Evolutionary conservation across 176 grass and related monocot genomes (phyloP), one percentile per base, ranked within the genome.

Genomic region (Aechmea fasciata): DNA sequence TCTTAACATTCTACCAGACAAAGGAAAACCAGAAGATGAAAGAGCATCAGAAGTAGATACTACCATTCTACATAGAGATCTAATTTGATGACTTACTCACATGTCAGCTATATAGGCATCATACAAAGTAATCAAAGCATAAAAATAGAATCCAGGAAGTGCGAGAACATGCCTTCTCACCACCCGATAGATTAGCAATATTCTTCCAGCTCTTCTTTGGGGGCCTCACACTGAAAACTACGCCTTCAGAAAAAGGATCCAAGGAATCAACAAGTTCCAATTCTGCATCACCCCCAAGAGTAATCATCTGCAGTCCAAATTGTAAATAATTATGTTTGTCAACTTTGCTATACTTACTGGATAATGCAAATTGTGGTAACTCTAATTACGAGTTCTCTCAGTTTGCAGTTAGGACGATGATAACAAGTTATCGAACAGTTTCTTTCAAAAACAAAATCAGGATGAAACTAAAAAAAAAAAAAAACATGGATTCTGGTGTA

Each of bases 121-220:
- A 22, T 19, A 61, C 20, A 20, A 9, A 61, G 55, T 61, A 61
- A 9, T 61, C 17, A 15, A 15, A 61, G 55, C 55, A 61, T 61
- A 61, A 18, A n/a, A 9, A 19, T 19, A 61, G 20, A 14, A 18
- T 18, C 2, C 55, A 18, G 55, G 9, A 71, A 6, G 24, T 57
- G 3, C 11, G 70, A 63, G 24, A 80, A 77, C 25, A 71, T 83
- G 92, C 94, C 94, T 93, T 97, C 69, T 97, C 89, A 17, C 94
- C 94, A 48, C 94, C 89, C 71, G 94, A 97, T 63, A 97, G 51
- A 85, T 97, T 92, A 23, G 94, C 94, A 70, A 97, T 97, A 70
- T 97, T 97, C 76, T 93, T 93, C 89, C 89, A 93, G 74, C 89
- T 93, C 81, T 93, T 99, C 81, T 90, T 99, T 41, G 89, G 94